Base-by-base conservation (phyloP, 192 early-diverging fungal species). In the Backusella parvicylindrica region DNA sequence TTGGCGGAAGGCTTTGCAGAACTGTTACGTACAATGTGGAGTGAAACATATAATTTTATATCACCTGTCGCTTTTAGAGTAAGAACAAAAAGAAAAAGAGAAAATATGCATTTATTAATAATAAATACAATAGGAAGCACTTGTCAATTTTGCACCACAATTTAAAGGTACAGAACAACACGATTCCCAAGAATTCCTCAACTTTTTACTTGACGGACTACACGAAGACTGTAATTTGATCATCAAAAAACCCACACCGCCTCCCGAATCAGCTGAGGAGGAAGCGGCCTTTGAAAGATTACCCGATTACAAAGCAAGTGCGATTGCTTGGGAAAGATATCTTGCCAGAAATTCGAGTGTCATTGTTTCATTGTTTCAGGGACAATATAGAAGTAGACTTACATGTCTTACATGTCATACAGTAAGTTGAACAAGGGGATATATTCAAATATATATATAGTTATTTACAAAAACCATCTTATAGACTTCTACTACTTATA, bases 121-220 rank as follows among this genome's bases (percentile, higher is more conserved):
- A 60, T 18, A 31, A 1, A 33, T 6, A 3, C 1, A 66, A 68
- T 36, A 81, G 79, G 78, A 90, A 37, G 88, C 89, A 1, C 86
- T 99, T 13, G 89, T 89, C 15, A 82, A 87, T 36, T 92, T 91
- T 79, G 92, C 92, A 38, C 87, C 90, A 6, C 92, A 95, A 75
- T 99, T 97, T 79, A 86, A 85, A 37, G 94, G 94, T 6, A 91
- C 87, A 60, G 95, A 98, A 65, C 98, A 99, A 79, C 96, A 99
- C 33, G 98, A 99, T 83, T 93, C 93, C 0, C 98, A 99, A 77
- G 97, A 98, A 83, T 98, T 99, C 83, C 84, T 98, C 12, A 85
- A 89, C 3, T 98, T 94, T 77, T 79, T 99, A 67, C 79, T 98
- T 30, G 96, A 98, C 85, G 85, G 90, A 0, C 77, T 99, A 18